Percentiles rank a stretch among this genome's conserved stretches.
Conservation (phyloP, 805 yeast genomes). For the Saturnispora mendoncae region DNA sequence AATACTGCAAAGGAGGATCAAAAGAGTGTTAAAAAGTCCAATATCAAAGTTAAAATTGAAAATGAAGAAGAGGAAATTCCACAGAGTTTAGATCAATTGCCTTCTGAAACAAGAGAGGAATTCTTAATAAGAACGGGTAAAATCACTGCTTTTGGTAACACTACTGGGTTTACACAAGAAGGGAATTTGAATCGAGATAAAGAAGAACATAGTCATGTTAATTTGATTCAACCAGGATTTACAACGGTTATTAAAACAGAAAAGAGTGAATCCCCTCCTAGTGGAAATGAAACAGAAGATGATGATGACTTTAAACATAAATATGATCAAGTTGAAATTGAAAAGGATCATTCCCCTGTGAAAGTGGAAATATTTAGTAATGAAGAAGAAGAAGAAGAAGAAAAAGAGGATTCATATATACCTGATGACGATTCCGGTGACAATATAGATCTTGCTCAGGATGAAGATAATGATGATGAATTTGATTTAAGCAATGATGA, state of each 20-base stretch:
- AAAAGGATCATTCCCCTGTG: too few species aligned
- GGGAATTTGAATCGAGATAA: constrained; percentile 21
- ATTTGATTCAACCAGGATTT: constrained; percentile 45
- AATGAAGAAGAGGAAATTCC: constrained; percentile 11
- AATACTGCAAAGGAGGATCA: constrained; percentile 19
- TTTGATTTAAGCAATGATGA: constrained; percentile 9
- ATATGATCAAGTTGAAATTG: constrained; percentile 11
- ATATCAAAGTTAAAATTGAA: constrained; percentile 11
- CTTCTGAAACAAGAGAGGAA: constrained; percentile 75
- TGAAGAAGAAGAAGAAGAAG: constrained; percentile 17
- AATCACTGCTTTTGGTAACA: constrained; percentile 84
- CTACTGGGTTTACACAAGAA: constrained; percentile 46
- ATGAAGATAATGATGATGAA: neutral
- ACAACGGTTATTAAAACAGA: constrained; percentile 14
- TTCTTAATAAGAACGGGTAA: constrained; percentile 82
- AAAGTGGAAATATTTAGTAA: constrained; percentile 17
- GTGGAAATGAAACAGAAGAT: constrained; percentile 11
- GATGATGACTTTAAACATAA: constrained; percentile 1
- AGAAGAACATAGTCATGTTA: constrained; percentile 32
- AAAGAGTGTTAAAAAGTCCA: neutral
- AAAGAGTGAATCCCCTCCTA: neutral
- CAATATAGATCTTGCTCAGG: neutral
- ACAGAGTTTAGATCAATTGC: constrained; percentile 27
- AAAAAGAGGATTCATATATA: constrained; percentile 3
- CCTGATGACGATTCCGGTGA: constrained; percentile 16